Evolutionary conservation across 2,329 filamentous ascomycete genomes (phyloP).

Genomic region (Sporothrix dimorphospora): DNA sequence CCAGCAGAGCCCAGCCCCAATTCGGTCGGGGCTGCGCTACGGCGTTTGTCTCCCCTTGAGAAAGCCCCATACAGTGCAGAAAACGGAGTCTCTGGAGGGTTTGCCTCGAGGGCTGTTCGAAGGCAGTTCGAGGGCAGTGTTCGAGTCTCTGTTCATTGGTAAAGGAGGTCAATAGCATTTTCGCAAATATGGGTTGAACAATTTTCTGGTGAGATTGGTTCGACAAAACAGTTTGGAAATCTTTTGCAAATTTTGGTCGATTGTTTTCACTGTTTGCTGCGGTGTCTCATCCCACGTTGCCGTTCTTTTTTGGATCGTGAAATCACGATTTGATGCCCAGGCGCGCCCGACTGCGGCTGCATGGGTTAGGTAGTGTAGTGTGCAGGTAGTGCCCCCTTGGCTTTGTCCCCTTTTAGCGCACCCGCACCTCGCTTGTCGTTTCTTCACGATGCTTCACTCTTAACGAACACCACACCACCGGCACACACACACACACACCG

Average conservation of each 20-base stretch:
- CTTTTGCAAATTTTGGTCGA: background rate
- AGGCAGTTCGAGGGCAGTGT: background rate
- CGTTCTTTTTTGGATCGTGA: background rate
- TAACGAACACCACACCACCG: background rate
- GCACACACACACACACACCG: constrained; percentile 13
- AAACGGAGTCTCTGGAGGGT: background rate
- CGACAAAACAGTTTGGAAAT: too few relatives aligned
- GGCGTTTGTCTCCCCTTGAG: background rate
- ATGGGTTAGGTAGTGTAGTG: constrained; percentile 18
- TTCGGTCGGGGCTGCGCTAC: background rate
- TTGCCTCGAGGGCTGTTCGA: too few relatives aligned
- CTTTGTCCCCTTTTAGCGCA: background rate
- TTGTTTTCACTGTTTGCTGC: background rate
- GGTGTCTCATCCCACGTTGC: background rate
- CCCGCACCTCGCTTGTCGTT: background rate
- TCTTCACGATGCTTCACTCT: constrained; percentile 20
- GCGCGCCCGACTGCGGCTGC: constrained; percentile 16
- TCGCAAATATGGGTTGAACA: background rate
- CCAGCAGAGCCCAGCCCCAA: background rate
- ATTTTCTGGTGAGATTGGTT: background rate
- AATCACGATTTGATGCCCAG: background rate
- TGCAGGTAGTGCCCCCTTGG: background rate
- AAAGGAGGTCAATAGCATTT: background rate
- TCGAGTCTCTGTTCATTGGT: background rate
- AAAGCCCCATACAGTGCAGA: constrained; percentile 6